Conservation (phyloP, 2,329 filamentous ascomycete genomes). For the Dothistroma pini region DNA sequence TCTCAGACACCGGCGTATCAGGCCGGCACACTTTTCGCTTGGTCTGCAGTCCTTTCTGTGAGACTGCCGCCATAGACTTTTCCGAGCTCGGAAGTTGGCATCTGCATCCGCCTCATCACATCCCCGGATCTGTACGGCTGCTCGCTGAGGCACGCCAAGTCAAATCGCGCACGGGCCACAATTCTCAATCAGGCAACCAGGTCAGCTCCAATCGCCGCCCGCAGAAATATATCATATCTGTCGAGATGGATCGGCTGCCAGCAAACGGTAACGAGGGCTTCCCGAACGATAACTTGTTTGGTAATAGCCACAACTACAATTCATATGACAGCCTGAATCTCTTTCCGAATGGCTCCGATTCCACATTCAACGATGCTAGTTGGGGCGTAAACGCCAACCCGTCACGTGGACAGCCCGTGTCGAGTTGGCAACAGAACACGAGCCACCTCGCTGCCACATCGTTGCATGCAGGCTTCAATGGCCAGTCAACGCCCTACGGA, state of each 20-base stretch:
- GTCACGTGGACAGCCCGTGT: conserved; percentile 30
- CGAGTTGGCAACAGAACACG: conserved; percentile 28
- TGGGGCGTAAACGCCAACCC: conserved; percentile 33
- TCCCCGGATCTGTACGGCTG: not conserved
- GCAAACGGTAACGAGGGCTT: conserved; percentile 25
- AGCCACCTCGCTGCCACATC: conserved; percentile 23
- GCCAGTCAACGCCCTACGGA: conserved; percentile 23
- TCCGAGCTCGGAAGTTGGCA: conserved; percentile 4
- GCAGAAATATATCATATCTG: not conserved
- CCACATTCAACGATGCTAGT: conserved; percentile 30
- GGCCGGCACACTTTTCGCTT: not conserved
- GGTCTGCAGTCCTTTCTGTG: not conserved
- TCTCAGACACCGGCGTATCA: not conserved
- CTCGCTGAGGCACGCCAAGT: not conserved
- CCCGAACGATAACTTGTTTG: conserved; percentile 27
- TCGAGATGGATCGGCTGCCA: conserved; percentile 15
- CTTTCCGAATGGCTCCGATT: conserved; percentile 28
- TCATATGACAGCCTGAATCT: conserved; percentile 31
- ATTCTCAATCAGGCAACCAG: conserved; percentile 9
- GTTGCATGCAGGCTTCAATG: conserved; percentile 19
- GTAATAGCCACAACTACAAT: conserved; percentile 30
- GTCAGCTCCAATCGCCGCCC: not conserved
- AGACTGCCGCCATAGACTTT: conserved; percentile 8
- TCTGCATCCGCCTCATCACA: conserved; percentile 5
- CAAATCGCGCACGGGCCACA: conserved; percentile 9